Base-by-base conservation (phyloP, 768 basidiomycete species). In the Saitozyma sp. region DNA sequence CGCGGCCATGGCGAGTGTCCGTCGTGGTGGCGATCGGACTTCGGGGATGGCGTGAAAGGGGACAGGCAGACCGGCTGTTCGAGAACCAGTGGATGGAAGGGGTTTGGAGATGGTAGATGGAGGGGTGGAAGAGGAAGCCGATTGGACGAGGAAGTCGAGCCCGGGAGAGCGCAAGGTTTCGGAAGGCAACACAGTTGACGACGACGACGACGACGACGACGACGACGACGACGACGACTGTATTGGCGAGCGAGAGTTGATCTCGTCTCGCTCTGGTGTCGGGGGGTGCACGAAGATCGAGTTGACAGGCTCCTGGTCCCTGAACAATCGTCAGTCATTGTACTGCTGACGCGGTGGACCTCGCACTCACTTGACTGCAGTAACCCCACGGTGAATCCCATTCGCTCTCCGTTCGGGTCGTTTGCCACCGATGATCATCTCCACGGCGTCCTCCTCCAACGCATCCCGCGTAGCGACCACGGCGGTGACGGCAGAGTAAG, bases 21-120 rank as follows among this genome's bases (percentile, higher is more conserved):
- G 61, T 19, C 68, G 66, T 19, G 75, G 75, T n/a, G 77, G 77
- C 16, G 77, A 78, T 50, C 77, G 62, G 42, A 78, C 77, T 61
- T 76, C 75, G 6, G 77, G 77, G 6, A 78, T 56, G n/a, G 71
- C 73, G 14, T 78, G 76, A 7, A 70, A 50, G 13, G 70, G 63
- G 9, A 74, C 48, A 16, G 29, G 29, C 29, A 71, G 59, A 45
- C 41, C 52, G 8, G 49, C 40, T 6, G 52, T n/a, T 9, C 42
- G 10, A 56, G 61, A 52, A 14, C 17, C 19, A 29, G 29, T 50
- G 14, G 57, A 43, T n/a, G 55, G 14, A 50, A 39, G 56, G 17
- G 37, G 42, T 14, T 19, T 54, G 14, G 50, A n/a, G 29, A 29
- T 29, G 29, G 29, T 5, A 5, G 29, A 5, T 29, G 29, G 29